Evolutionary conservation across 2,329 filamentous ascomycete species (phyloP).

Genomic region (Colletotrichum incanum): DNA sequence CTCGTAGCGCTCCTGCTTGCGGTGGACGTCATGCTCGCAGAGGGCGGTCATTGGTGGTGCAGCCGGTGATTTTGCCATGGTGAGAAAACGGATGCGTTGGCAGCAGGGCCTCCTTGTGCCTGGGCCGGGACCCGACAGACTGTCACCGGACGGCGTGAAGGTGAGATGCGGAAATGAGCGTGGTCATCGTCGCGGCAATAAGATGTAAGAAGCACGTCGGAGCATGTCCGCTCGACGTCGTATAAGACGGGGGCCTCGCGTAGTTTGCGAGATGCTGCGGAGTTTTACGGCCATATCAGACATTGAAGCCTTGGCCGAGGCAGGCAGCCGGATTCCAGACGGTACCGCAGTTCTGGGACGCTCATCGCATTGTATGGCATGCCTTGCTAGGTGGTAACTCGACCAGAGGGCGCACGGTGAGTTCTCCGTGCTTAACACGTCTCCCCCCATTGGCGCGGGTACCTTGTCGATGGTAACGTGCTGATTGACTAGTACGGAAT

Average conservation of each 20-base stretch:
- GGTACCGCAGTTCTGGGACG: slow-evolving; percentile 11
- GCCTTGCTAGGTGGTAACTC: not conserved
- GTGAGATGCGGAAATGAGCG: slow-evolving; percentile 17
- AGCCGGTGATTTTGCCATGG: slow-evolving; percentile 25
- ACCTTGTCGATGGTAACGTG: slow-evolving; percentile 13
- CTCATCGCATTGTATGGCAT: not conserved
- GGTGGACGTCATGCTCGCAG: slow-evolving; percentile 10
- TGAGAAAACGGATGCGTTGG: slow-evolving; percentile 21
- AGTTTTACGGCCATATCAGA: not conserved
- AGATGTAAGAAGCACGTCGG: not conserved
- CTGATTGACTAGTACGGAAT: not conserved
- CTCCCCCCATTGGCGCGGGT: slow-evolving; percentile 14
- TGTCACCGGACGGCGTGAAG: slow-evolving; percentile 30
- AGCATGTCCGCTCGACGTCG: not conserved
- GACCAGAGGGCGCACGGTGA: not conserved
- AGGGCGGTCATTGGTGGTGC: slow-evolving; percentile 20
- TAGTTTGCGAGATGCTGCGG: slow-evolving; percentile 25
- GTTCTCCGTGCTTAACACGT: not conserved
- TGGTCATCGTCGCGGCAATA: slow-evolving; percentile 2
- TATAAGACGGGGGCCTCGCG: not conserved
- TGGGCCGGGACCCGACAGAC: slow-evolving; percentile 23
- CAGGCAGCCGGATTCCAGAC: not conserved
- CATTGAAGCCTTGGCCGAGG: slow-evolving; percentile 6
- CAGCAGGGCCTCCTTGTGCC: slow-evolving; percentile 11
- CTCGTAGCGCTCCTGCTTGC: slow-evolving; percentile 23